A percentile compares a stretch with the other conserved stretches of the same genome.
phyloP scores from a whole-genome alignment of 192 early-diverging fungal genomes.

The Entrophospora sp. region DNA sequence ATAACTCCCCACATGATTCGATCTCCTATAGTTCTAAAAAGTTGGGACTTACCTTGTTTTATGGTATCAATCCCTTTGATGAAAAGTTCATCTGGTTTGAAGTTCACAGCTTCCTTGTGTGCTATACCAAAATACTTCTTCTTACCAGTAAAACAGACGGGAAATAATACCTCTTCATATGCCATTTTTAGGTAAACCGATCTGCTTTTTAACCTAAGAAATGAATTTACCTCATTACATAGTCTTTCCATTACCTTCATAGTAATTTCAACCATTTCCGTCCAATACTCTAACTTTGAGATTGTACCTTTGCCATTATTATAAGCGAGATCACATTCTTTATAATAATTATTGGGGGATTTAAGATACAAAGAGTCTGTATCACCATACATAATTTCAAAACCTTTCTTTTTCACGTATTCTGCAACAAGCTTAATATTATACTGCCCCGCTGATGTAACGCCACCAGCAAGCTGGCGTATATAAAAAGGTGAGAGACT shows the following conservation, averaged over 20 bases:
- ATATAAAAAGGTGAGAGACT: not conserved
- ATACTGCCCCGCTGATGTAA: not conserved
- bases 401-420: not conserved
- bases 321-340: not conserved
- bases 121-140: not conserved
- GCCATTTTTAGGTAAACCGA: slow-evolving; percentile 4
- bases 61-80: slow-evolving; percentile 2
- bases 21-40: not conserved
- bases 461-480: not conserved
- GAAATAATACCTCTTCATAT: slow-evolving; percentile 12
- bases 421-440: slow-evolving; percentile 4
- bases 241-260: not conserved
- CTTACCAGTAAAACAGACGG: slow-evolving; percentile 6
- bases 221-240: not conserved
- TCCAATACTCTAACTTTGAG: not conserved
- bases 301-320: not conserved
- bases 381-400: not conserved
- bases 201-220: not conserved
- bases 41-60: not conserved
- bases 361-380: slow-evolving; percentile 13
- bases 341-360: not conserved
- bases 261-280: slow-evolving; percentile 13
- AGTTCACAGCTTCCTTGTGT: not conserved
- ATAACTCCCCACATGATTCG: not conserved
- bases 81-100: slow-evolving; percentile 7